Evolutionary conservation across 1,139 yeast species (phyloP), one percentile per base, ranked within the genome.

Genomic region (Magnusiomyces fungicola): DNA sequence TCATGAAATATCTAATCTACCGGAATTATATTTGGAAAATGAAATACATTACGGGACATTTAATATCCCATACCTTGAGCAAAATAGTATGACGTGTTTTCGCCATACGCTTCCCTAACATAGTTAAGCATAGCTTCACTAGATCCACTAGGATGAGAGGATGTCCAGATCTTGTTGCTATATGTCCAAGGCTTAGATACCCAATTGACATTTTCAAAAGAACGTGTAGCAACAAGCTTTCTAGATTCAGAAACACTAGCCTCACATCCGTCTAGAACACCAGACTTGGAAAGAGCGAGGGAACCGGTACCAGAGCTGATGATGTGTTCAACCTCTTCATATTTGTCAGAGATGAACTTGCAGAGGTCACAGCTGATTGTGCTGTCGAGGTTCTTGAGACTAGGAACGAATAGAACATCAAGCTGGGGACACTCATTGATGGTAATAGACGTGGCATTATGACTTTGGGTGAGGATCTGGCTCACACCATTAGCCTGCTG

Each of bases 351-450:
- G 10, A 50, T 25, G 12, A 29, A 42, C 19, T 41, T 30, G 33
- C 43, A 40, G 22, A 40, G 12, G 22, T 27, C n/a, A 23, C 33
- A 25, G 32, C 24, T 24, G 3, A 45, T 12, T 16, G 33, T 12
- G 12, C 30, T 16, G 3, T 14, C 37, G 16, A 39, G 37, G 12
- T 21, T 21, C 1, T 24, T 37, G 4, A 29, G 21, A 21, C 52
- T 50, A 22, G 52, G 50, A 38, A 50, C 52, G 21, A 45, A 18
- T 18, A 50, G 29, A 22, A 46, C 50, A 44, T 50, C 52, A n/a
- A 50, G 39, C 19, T 43, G 3, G 1, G 50, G 49, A 16, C 46
- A 39, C 24, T 32, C 49, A 22, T 46, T n/a, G 16, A 36, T 38
- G 22, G 39, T 30, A 9, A 43, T 29, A 23, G 46, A 39, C 12